Evolutionary conservation across 164 flowering plant genomes (phyloP).

Genomic region (Magnolia changhungtana): DNA sequence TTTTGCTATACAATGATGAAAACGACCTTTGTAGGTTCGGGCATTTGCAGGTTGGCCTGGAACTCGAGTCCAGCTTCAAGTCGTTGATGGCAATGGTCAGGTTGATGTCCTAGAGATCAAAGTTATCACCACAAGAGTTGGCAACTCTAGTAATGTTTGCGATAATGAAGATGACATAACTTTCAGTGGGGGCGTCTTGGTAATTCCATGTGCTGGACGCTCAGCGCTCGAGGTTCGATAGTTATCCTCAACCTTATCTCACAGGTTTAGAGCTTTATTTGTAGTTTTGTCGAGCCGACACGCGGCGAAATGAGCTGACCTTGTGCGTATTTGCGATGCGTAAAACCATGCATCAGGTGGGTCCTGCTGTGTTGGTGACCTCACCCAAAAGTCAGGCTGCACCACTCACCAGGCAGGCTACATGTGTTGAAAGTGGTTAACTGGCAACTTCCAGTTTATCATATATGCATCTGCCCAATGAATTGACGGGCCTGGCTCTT

Average conservation of each 20-base stretch:
- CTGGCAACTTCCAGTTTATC: neutral
- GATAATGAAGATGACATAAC: slow-evolving; percentile 38
- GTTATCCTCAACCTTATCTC: neutral
- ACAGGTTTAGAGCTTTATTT: neutral
- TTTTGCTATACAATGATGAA: slow-evolving; percentile 9
- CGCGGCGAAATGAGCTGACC: no score
- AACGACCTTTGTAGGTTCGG: slow-evolving; percentile 70
- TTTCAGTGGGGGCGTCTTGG: slow-evolving; percentile 51
- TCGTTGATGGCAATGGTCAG: slow-evolving; percentile 38
- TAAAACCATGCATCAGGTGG: neutral
- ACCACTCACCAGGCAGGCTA: no score
- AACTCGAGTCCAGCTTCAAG: slow-evolving; percentile 63
- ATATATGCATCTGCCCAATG: no score
- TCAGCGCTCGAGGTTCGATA: slow-evolving; percentile 67
- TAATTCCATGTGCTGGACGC: slow-evolving; percentile 66
- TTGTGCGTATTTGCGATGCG: no score
- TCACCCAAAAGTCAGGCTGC: no score
- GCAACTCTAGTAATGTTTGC: slow-evolving; percentile 7
- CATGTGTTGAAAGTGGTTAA: neutral
- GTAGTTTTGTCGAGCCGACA: neutral
- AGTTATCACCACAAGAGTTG: slow-evolving; percentile 70
- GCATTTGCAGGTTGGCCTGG: slow-evolving; percentile 99
- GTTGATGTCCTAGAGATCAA: slow-evolving; percentile 55
- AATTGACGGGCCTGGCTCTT: no score
- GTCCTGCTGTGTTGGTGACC: no score